Evolutionary conservation across 2,329 filamentous ascomycete genomes (phyloP), one percentile per base, ranked within the genome.

Genomic region (Cryphonectria naterciae): DNA sequence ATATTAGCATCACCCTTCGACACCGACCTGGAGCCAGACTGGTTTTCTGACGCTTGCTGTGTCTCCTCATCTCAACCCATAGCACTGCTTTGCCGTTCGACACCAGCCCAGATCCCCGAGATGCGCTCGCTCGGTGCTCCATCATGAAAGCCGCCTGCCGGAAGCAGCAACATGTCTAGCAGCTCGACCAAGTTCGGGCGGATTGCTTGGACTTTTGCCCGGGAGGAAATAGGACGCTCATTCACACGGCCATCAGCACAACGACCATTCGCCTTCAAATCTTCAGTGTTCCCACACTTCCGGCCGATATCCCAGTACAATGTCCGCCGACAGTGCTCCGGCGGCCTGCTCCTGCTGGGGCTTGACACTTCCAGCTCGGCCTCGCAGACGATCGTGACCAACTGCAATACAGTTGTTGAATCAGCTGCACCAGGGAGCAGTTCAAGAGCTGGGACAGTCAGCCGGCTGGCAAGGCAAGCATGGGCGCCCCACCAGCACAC

Each of bases 311-410:
- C 71, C 3, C 71, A 73, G 7, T 63, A 79, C 69, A 81, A 85
- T 76, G 79, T 84, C 35, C 84, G 83, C 15, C 83, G 82, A 71
- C 86, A 84, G 75, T 86, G 87, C 46, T 88, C 87, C 1, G 85
- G 87, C 35, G 84, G 87, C 7, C 80, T 88, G 49, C 79, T 89
- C 37, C 83, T 89, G 22, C 77, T 88, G 65, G 84, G 86, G 25
- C 75, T 83, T 46, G 79, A 79, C 69, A 81, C 84, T 32, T 80
- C 79, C 46, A 76, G 80, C 4, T 79, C 81, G 3, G 78, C 82
- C 11, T 78, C 83, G 3, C 78, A 79, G 43, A 76, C 81, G 0
- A 79, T 82, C n/a, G 79, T 81, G 25, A 78, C 79, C 25, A 79
- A 80, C 68, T 84, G 82, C 74, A 78, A 80, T 17, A 78, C 79